Evolutionary conservation across 192 early-diverging fungal species (phyloP).

Genomic region (Ambispora gerdemannii): DNA sequence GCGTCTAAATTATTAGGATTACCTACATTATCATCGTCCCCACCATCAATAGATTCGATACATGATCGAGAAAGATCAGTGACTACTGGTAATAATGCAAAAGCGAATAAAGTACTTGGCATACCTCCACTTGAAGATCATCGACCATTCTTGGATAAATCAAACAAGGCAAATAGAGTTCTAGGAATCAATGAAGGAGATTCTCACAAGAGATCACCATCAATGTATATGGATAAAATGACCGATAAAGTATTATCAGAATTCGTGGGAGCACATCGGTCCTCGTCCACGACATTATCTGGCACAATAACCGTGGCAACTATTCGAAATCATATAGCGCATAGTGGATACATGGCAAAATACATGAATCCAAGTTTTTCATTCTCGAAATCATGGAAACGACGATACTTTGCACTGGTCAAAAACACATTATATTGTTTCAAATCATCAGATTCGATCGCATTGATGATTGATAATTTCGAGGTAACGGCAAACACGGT

Average conservation of each 20-base stretch:
- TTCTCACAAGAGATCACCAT: neutral
- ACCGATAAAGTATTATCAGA: neutral
- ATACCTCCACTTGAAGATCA: neutral
- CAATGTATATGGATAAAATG: constrained; percentile 16
- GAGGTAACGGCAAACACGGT: constrained; percentile 37
- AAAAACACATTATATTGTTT: constrained; percentile 42
- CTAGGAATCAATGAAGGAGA: constrained; percentile 14
- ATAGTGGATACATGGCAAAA: constrained; percentile 37
- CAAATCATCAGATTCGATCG: constrained; percentile 38
- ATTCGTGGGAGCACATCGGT: neutral
- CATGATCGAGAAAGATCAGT: neutral
- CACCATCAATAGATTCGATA: too few relatives aligned
- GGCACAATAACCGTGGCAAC: constrained; percentile 13
- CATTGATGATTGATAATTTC: constrained; percentile 36
- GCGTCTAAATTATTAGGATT: constrained; percentile 1
- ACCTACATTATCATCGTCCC: too few relatives aligned
- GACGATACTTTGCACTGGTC: constrained; percentile 40
- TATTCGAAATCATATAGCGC: constrained; percentile 8
- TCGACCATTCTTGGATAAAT: neutral
- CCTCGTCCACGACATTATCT: neutral
- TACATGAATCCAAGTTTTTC: constrained; percentile 37
- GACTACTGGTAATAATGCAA: neutral
- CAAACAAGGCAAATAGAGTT: constrained; percentile 14
- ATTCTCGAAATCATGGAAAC: constrained; percentile 43
- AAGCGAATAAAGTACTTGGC: constrained; percentile 19